Conservation (phyloP, 2,329 filamentous ascomycete genomes). For the Taxawa tesnikishii region DNA sequence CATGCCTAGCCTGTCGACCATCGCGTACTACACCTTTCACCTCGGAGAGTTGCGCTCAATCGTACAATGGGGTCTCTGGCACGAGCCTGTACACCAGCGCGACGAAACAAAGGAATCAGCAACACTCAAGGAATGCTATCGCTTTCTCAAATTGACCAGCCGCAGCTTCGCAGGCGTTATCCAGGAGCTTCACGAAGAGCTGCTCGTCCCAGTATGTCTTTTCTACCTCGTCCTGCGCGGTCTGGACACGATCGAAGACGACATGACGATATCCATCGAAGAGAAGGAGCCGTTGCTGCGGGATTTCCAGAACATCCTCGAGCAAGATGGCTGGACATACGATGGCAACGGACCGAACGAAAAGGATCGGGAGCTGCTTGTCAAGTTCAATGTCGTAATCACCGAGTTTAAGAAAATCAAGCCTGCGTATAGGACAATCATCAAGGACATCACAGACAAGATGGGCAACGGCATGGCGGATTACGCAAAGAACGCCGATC, state of each 20-base stretch:
- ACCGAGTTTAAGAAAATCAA: conserved; percentile 82
- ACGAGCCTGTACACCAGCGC: conserved; percentile 81
- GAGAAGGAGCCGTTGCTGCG: conserved; percentile 80
- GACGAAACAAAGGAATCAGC: conserved; percentile 62
- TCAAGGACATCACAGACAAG: conserved; percentile 81
- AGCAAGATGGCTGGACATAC: conserved; percentile 83
- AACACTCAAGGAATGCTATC: conserved; percentile 71
- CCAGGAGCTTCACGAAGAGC: conserved; percentile 86
- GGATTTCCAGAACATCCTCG: conserved; percentile 66
- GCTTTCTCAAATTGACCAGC: conserved; percentile 75
- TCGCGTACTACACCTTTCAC: conserved; percentile 22
- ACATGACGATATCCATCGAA: conserved; percentile 76
- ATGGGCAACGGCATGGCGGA: conserved; percentile 99
- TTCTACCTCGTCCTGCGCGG: conserved; percentile 92
- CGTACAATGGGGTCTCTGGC: conserved; percentile 64
- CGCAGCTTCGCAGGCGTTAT: conserved; percentile 91
- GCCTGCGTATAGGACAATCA: conserved; percentile 69
- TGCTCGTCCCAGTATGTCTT: conserved; percentile 74
- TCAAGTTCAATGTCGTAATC: conserved; percentile 82
- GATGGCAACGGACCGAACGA: conserved; percentile 75
- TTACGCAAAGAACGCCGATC: conserved; percentile 58
- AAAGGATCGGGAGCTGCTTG: conserved; percentile 84
- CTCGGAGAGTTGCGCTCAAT: conserved; percentile 22
- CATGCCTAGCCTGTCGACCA: conserved; percentile 8
- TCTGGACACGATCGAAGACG: conserved; percentile 96